Conservation (phyloP, 495 filamentous ascomycete genomes). For the Hamigera avellanea region DNA sequence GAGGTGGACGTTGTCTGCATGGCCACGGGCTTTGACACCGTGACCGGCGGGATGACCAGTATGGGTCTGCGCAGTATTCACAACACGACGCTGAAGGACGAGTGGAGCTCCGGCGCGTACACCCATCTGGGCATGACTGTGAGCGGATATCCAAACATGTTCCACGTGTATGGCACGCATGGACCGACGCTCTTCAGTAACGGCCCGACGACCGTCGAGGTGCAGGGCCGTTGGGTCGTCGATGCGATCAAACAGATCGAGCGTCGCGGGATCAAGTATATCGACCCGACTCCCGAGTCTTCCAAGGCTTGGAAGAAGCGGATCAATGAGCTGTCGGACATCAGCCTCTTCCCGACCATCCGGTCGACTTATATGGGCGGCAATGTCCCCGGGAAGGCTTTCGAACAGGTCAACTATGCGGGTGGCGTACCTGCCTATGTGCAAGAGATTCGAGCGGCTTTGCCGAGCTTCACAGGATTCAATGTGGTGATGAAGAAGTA, state of each 20-base stretch:
- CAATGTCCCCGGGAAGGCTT: slow-evolving; percentile 36
- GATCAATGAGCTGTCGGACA: slow-evolving; percentile 25
- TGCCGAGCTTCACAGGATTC: slow-evolving; percentile 20
- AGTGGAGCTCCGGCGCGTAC: slow-evolving; percentile 33
- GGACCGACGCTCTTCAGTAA: slow-evolving; percentile 39
- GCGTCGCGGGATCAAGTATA: slow-evolving; percentile 25
- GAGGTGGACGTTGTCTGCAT: slow-evolving; percentile 42
- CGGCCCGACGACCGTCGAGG: slow-evolving; percentile 34
- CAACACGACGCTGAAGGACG: slow-evolving; percentile 28
- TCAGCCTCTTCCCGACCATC: slow-evolving; percentile 35
- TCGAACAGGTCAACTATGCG: slow-evolving; percentile 32
- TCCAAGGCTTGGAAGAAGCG: slow-evolving; percentile 35
- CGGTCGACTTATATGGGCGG: slow-evolving; percentile 41
- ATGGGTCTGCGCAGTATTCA: slow-evolving; percentile 35
- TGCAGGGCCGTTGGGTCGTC: slow-evolving; percentile 40
- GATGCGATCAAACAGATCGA: slow-evolving; percentile 31
- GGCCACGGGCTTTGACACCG: slow-evolving; percentile 45
- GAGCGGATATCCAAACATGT: slow-evolving; percentile 41
- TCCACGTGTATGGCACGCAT: slow-evolving; percentile 40
- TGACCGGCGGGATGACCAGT: slow-evolving; percentile 38
- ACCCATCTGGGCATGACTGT: slow-evolving; percentile 39
- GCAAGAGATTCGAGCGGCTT: slow-evolving; percentile 20
- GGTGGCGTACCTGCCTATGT: slow-evolving; percentile 28
- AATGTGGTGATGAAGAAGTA: too few species aligned
- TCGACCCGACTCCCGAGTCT: slow-evolving; percentile 32